Base-by-base conservation (phyloP, 2,329 filamentous ascomycete genomes). In the Xylaria sp. region DNA sequence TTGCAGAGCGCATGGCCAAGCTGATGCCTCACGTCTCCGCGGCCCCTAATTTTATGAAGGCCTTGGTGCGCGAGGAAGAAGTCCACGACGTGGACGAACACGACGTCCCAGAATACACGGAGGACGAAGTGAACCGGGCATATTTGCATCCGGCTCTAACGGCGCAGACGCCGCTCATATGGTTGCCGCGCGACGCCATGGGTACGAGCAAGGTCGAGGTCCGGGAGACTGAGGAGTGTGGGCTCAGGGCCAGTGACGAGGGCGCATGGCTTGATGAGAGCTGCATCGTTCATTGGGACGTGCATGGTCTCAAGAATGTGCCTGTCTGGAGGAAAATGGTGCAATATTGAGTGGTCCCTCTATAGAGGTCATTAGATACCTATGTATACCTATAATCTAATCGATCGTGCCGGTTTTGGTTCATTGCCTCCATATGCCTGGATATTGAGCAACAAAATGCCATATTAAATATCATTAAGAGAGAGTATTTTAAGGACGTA, bases 161-260 rank as follows among this genome's bases (percentile, higher is more conserved):
- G 2, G 73, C 86, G 8, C 78, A 83, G 57, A 81, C 86, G 0
- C 88, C 88, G 2, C 77, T 90, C 4, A 82, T 92, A 34, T 92
- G 90, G 90, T 86, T 92, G 63, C 89, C 90, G 0, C 84, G 84
- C 55, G 90, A 92, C 76, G 79, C 82, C 1, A 82, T 86, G 64
- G 90, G 90, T 23, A 83, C 92, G 52, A 88, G 85, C 70, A 80
- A 77, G 67, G 88, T 90, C 74, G 90, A 92, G 76, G 82, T 91
- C 61, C 78, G 79, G 44, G 89, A 91, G 73, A 89, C 86, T 1
- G 82, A 82, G 58, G 85, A 85, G 70, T 83, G 88, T 52, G 89
- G 90, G 41, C 82, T 88, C 2, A 90, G 90, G 75, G 90, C 89
- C 0, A 90, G 91, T 71, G 89, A 92, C 69, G 88, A 88, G 31